Percentiles rank a stretch among this genome's conserved stretches.
Evolutionary conservation across 2,329 filamentous ascomycete species (phyloP).

Genomic region (Cladosporium phlei): DNA sequence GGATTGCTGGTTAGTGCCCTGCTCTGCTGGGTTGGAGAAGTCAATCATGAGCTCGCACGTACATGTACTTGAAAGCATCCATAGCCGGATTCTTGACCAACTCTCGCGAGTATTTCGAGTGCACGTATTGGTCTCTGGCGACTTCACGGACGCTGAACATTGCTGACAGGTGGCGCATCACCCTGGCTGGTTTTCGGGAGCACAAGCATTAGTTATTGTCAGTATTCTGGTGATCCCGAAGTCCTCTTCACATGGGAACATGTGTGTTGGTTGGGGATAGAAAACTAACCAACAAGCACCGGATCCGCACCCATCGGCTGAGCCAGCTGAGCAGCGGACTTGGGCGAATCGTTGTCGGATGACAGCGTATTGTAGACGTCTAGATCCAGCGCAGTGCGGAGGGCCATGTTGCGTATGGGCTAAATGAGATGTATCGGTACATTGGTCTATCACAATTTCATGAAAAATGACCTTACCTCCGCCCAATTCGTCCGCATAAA

Average conservation of each 20-base stretch:
- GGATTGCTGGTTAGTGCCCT: not conserved
- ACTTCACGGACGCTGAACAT: conserved; percentile 1
- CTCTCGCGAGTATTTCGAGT: not conserved
- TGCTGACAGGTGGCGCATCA: conserved; percentile 1
- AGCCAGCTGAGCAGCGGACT: not conserved
- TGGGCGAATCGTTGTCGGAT: not conserved
- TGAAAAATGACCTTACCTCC: not conserved
- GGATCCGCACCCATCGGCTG: not conserved
- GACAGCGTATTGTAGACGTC: conserved; percentile 2
- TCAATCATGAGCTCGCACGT: not conserved
- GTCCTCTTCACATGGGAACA: not conserved
- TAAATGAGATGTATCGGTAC: not conserved
- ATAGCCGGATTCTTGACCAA: not conserved
- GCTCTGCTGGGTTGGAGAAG: no score
- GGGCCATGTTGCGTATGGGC: not conserved
- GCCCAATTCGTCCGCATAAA: not conserved
- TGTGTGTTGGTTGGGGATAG: no score
- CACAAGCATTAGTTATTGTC: no score
- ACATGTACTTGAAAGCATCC: not conserved
- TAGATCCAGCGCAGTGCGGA: not conserved
- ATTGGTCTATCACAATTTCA: no score
- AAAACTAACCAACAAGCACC: not conserved
- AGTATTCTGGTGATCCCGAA: not conserved
- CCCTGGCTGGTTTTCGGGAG: not conserved
- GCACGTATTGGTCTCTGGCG: not conserved